These are phyloP conservation scores for Pythium sp. DNA, from an alignment of 352 stramenopile species.

Conservation along the genomic window DNA sequence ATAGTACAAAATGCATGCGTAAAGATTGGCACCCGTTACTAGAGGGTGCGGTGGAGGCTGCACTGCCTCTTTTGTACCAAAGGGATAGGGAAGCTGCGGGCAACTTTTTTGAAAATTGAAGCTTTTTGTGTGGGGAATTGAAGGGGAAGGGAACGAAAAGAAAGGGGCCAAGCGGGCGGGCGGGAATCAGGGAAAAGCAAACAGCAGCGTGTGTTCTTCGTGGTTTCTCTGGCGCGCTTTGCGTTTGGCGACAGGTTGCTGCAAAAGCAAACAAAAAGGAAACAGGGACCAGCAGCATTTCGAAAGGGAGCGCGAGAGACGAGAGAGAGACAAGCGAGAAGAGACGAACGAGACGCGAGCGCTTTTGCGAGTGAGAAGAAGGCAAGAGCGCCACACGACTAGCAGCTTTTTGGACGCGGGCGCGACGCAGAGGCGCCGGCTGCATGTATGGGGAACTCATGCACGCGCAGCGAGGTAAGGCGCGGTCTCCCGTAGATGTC, in stretches of 20 bases:
- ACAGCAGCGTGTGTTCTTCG: background rate
- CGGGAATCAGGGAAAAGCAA: conserved; percentile 2
- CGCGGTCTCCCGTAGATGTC: too few species aligned
- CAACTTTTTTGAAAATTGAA: conserved; percentile 10
- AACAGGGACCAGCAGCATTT: conserved; percentile 6
- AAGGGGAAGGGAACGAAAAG: background rate
- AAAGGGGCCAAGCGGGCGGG: background rate
- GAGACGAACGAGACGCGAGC: conserved; percentile 1
- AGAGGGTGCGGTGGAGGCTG: background rate
- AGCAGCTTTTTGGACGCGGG: conserved; percentile 2
- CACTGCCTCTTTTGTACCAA: conserved; percentile 6
- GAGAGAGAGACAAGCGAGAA: background rate
- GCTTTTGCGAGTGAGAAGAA: background rate
- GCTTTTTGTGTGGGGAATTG: conserved; percentile 2
- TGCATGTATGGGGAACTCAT: conserved; percentile 56
- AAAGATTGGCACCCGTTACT: too few species aligned
- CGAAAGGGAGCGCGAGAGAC: conserved; percentile 10
- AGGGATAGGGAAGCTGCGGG: conserved; percentile 5
- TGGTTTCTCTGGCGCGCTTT: conserved; percentile 5
- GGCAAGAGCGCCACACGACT: background rate
- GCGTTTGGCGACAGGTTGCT: background rate
- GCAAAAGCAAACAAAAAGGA: background rate
- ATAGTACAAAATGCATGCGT: background rate
- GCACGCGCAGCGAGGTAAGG: conserved; percentile 45
- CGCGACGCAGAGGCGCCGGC: conserved; percentile 4